Evolutionary conservation across 495 filamentous ascomycete species (phyloP), one percentile per base, ranked within the genome.

Genomic region (Aeminium ludgeri): DNA sequence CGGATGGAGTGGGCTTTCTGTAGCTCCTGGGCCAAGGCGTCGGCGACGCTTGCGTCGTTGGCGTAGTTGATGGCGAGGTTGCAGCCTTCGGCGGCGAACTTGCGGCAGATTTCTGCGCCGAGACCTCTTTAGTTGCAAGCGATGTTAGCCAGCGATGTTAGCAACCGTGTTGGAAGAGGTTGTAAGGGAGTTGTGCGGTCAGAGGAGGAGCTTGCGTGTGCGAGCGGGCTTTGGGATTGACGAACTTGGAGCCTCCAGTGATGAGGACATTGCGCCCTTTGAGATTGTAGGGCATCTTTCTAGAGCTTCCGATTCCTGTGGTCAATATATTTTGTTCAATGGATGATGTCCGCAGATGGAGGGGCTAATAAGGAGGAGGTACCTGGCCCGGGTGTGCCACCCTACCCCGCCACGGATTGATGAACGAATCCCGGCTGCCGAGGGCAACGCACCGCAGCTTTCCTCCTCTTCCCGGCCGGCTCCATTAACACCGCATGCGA

Each of bases 41-140:
- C 60, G 1, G 80, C 80, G 7, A 59, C 49, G 1, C 61, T 58
- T 15, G 63, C 57, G 52, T 61, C 72, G 17, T 67, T 67, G 43
- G 67, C 58, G 50, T 80, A 84, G 55, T 83, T 83, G 54, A 86
- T 74, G 12, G 73, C 76, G 34, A 84, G 56, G 51, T 81, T 80
- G 47, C 61, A 70, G 20, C 75, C 75, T 48, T 79, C 68, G 6
- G 63, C 57, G 5, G 78, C 80, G 53, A 83, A 83, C 29, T 76
- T 78, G 29, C 68, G 58, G 23, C 63, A 67, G 2, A 80, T 62
- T 7, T 72, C 40, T 33, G 74, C 78, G 16, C 80, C 80, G 3
- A 83, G 65, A 10, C 80, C 35, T 34, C 46, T 45, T 23, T 30
- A 11, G 16, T 19, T 23, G n/a, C 5, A 17, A 44, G 34, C 19